Base-by-base conservation (phyloP, 2,329 filamentous ascomycete genomes). In the Ophiostoma ulmi region DNA sequence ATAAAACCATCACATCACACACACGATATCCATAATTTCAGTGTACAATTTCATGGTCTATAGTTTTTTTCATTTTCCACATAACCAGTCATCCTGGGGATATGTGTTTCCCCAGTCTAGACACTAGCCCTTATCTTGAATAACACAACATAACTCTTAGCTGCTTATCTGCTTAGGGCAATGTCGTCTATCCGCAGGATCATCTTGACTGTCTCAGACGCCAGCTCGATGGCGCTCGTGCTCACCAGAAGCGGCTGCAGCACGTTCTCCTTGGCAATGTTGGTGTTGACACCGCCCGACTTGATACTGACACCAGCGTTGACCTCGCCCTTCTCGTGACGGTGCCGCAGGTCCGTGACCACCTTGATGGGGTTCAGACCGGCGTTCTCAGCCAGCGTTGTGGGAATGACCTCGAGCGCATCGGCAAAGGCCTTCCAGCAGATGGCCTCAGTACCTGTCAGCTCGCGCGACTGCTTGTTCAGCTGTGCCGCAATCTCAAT, bases 401-500 rank as follows among this genome's bases (percentile, higher is more conserved):
- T 97, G 17, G 96, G 95, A 70, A 99, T 92, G 61, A 99, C 92
- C 82, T 99, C 95, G 84, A 99, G 91, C 8, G 95, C 95, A 74
- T 99, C 94, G 1, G 96, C 95, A 78, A 99, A 99, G 0, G 94
- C 94, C 83, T 97, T 98, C 92, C 93, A 99, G 87, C 95, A 99
- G 78, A 98, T 97, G 55, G 93, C 89, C 80, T 99, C 95, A 5
- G 95, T 97, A 72, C 96, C 96, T 0, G 90, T 90, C 72, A 97
- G 85, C 76, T 90, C 89, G 75, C 94, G 91, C 10, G 94, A 88
- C 78, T 92, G 91, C 81, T 92, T 90, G 71, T 91, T 88, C 44
- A 99, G 87, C 77, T 92, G 87, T 70, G 95, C 91, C 31, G 95
- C 92, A 76, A 99, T 94, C 82, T 98, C 94, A 77, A 98, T 96